Evolutionary conservation across 805 yeast species (phyloP).

Genomic region (Sugiyamaella chiloensis): DNA sequence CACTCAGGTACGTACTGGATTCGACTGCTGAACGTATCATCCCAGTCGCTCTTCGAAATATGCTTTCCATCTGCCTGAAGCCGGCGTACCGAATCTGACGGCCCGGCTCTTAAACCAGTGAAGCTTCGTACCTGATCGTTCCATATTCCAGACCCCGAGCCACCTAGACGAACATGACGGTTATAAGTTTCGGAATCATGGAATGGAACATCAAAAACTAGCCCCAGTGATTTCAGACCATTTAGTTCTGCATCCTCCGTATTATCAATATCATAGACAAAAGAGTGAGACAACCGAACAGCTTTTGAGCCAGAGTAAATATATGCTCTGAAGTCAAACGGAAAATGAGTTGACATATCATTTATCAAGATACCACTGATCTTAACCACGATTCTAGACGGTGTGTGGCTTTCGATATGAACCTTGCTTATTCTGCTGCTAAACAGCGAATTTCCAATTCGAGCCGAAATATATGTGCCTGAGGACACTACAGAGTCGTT

Average conservation of each 20-base stretch:
- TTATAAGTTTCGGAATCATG: conserved; percentile 1
- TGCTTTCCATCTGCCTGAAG: conserved; percentile 2
- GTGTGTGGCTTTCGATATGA: background rate
- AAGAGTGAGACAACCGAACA: conserved; percentile 6
- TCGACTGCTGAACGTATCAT: background rate
- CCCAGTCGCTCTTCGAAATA: background rate
- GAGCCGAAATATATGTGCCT: background rate
- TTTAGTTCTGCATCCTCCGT: background rate
- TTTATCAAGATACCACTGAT: background rate
- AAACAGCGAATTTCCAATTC: background rate
- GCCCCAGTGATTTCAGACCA: conserved; percentile 1
- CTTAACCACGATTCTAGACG: background rate
- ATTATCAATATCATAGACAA: conserved; percentile 9
- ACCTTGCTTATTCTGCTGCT: background rate
- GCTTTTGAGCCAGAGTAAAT: conserved; percentile 3
- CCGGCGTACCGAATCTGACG: background rate
- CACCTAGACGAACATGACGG: conserved; percentile 10
- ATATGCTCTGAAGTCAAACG: conserved; percentile 7
- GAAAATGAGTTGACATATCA: background rate
- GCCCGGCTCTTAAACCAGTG: conserved; percentile 7
- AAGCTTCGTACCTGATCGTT: conserved; percentile 9
- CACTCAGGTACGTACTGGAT: conserved; percentile 9
- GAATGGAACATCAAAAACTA: conserved; percentile 8
- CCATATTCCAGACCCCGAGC: conserved; percentile 5
- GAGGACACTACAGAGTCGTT: background rate